phyloP scores from a whole-genome alignment of 495 filamentous ascomycete genomes.

The Ramalina intermedia region DNA sequence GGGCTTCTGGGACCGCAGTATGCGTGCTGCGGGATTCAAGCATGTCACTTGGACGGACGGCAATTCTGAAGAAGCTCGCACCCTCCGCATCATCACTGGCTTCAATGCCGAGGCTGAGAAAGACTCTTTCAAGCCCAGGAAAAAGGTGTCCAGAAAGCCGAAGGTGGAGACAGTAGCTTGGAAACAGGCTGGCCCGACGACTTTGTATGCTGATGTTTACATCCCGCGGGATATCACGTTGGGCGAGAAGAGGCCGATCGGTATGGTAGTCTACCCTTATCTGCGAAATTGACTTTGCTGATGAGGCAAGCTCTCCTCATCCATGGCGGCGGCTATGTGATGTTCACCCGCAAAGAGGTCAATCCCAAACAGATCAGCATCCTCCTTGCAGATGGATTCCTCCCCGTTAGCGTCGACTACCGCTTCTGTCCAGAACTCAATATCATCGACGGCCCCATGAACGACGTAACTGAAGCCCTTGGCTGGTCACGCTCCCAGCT shows the following conservation, averaged over 20 bases:
- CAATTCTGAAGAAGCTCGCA: constrained; percentile 4
- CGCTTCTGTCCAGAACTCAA: constrained; percentile 39
- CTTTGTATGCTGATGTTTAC: no score
- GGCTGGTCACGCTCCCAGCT: constrained; percentile 28
- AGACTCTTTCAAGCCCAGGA: no score
- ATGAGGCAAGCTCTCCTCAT: no score
- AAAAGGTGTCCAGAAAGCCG: no score
- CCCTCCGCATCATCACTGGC: constrained; percentile 17
- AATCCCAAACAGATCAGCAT: constrained; percentile 25
- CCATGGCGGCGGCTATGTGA: constrained; percentile 35
- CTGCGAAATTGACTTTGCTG: no score
- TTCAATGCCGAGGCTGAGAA: no score
- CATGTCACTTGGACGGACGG: constrained; percentile 14
- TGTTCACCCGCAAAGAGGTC: constrained; percentile 30
- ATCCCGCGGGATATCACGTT: no score
- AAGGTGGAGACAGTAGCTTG: no score
- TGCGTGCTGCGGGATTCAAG: constrained; percentile 11
- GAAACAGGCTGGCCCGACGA: no score
- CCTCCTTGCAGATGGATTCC: constrained; percentile 27
- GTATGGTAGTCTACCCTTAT: no score
- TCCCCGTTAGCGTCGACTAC: constrained; percentile 42
- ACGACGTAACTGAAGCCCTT: constrained; percentile 32
- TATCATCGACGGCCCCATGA: constrained; percentile 33
- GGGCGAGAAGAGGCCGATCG: no score
- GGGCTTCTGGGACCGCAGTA: constrained; percentile 7